A percentile compares a stretch with the other conserved stretches of the same genome.
Evolutionary conservation across 148 eudicot genomes (phyloP).

Genomic region (Fagopyrum esculentum): DNA sequence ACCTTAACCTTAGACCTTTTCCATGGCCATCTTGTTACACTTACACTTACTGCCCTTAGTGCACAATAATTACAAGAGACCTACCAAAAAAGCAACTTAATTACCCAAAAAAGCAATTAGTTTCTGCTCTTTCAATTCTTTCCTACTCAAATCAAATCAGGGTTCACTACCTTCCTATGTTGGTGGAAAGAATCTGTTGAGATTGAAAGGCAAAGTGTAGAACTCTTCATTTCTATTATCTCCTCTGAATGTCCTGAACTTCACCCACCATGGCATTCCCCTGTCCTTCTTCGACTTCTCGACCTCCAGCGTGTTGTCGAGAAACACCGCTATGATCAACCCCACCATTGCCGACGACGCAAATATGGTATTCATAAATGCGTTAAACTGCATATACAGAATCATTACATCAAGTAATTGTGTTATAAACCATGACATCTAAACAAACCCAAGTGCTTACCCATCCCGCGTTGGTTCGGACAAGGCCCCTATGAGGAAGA

Average conservation of each 20-base stretch:
- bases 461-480: conserved; percentile 96
- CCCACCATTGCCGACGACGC: conserved; percentile 84
- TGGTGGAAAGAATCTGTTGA: conserved; percentile 97
- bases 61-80: neutral
- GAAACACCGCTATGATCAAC: conserved; percentile 76
- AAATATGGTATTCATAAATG: conserved; percentile 82
- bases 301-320: conserved; percentile 93
- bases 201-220: conserved; percentile 93
- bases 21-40: neutral
- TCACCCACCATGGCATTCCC: conserved; percentile 99
- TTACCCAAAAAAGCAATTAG: neutral
- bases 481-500: conserved; percentile 62
- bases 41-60: neutral
- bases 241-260: conserved; percentile 91
- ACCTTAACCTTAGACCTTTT: neutral
- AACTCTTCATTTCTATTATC: conserved; percentile 95
- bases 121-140: neutral
- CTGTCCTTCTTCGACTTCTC: conserved; percentile 88
- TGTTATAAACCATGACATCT: too few relatives aligned
- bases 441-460: conserved; percentile 26
- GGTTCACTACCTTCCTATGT: neutral
- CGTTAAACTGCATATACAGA: conserved; percentile 68
- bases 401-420: neutral
- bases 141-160: neutral
- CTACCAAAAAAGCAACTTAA: neutral